Conservation (phyloP, 2,329 filamentous ascomycete genomes). For the Aspergillus thermomutatus region DNA sequence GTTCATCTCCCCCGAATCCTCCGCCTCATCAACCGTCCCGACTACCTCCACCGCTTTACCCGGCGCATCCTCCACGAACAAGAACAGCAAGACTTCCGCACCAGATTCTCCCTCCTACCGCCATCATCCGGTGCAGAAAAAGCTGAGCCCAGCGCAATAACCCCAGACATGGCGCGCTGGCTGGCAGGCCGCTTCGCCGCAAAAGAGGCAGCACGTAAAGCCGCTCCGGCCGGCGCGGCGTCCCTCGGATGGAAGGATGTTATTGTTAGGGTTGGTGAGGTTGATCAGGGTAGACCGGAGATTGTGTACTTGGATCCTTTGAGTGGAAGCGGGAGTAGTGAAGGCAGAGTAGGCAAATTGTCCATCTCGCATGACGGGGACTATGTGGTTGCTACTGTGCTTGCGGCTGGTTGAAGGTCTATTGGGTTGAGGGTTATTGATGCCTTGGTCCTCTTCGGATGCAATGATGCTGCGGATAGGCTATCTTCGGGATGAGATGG, state of each 20-base stretch:
- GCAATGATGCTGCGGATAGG: neutral
- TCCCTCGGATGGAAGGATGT: constrained; percentile 62
- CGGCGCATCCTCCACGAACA: constrained; percentile 39
- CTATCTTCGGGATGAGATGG: neutral
- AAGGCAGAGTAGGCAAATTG: constrained; percentile 57
- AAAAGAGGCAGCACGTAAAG: constrained; percentile 74
- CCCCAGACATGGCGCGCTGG: constrained; percentile 39
- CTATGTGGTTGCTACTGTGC: constrained; percentile 59
- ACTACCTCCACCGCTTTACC: constrained; percentile 37
- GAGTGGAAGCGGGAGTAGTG: neutral
- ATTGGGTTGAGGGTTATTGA: neutral
- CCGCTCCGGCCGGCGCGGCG: constrained; percentile 53
- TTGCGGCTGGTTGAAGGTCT: constrained; percentile 31
- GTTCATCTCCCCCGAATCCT: constrained; percentile 66
- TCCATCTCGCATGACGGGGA: constrained; percentile 87
- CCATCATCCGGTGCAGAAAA: neutral
- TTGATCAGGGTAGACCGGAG: constrained; percentile 30
- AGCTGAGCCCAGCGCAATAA: constrained; percentile 6
- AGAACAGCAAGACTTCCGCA: constrained; percentile 38
- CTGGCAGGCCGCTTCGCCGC: constrained; percentile 61
- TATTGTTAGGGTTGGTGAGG: constrained; percentile 34
- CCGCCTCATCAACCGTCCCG: constrained; percentile 50
- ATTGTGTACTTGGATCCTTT: constrained; percentile 31
- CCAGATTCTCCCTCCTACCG: constrained; percentile 26
- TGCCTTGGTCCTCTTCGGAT: neutral